Conservation (phyloP, 176 grass and related monocot species). For the Phyllostachys edulis region DNA sequence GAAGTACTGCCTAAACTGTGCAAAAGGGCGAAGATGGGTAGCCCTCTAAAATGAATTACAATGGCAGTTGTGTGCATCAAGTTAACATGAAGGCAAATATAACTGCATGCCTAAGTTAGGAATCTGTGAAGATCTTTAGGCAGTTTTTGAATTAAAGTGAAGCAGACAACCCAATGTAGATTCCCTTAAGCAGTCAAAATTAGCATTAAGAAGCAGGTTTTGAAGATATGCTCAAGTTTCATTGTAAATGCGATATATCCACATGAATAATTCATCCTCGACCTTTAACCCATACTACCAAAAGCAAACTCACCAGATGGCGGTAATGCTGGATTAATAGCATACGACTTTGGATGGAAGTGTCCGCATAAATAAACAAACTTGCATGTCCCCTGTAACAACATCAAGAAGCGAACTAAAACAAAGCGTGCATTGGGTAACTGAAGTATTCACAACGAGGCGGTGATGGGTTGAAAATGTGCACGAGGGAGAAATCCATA, state of each 20-base stretch:
- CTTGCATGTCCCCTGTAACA: conserved; percentile 66
- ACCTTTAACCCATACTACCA: background rate
- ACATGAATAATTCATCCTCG: background rate
- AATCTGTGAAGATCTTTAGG: background rate
- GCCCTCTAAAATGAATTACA: background rate
- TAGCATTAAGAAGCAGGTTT: background rate
- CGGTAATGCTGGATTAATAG: conserved; percentile 25
- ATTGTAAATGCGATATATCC: background rate
- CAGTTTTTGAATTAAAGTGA: background rate
- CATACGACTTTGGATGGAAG: conserved; percentile 62
- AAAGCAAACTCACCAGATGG: conserved; percentile 42
- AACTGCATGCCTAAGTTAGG: background rate
- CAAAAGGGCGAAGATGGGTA: background rate
- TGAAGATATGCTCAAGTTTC: background rate
- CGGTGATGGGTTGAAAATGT: background rate
- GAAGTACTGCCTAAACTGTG: background rate
- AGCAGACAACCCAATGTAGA: background rate
- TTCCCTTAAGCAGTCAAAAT: background rate
- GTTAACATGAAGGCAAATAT: background rate
- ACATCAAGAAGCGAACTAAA: background rate
- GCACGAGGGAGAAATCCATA: background rate
- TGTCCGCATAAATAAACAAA: conserved; percentile 70
- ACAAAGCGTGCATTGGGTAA: background rate
- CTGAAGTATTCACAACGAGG: background rate
- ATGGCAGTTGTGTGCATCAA: background rate